phyloP scores from a whole-genome alignment of 2,329 filamentous ascomycete species.

The Alternaria solani region DNA sequence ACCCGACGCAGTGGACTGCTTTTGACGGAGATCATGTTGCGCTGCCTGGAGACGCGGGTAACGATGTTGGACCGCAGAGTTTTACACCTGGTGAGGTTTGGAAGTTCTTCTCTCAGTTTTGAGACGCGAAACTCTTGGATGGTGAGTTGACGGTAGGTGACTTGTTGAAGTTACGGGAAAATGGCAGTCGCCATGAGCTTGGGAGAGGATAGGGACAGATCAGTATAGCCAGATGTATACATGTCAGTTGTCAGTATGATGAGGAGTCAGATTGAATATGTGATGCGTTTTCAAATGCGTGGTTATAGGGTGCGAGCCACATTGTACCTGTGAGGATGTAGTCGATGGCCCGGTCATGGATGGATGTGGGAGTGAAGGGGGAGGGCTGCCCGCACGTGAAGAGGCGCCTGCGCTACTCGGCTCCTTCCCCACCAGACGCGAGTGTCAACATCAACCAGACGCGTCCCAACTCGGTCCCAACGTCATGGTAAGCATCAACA shows the following conservation, averaged over 20 bases:
- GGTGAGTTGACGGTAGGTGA: not conserved
- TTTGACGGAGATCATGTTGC: slow-evolving; percentile 30
- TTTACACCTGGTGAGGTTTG: slow-evolving; percentile 41
- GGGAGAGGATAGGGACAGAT: too few species aligned
- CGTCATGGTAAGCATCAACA: slow-evolving; percentile 39
- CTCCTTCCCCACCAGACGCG: slow-evolving; percentile 15
- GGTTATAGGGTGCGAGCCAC: too few species aligned
- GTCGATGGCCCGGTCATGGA: not conserved
- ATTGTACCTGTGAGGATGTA: too few species aligned
- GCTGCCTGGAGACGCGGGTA: slow-evolving; percentile 26
- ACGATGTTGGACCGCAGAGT: slow-evolving; percentile 17
- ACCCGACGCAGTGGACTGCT: slow-evolving; percentile 45
- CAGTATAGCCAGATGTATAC: not conserved
- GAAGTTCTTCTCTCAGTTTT: slow-evolving; percentile 46
- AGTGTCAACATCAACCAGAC: slow-evolving; percentile 19
- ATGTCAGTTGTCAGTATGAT: not conserved
- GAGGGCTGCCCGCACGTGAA: slow-evolving; percentile 9
- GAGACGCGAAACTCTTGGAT: not conserved
- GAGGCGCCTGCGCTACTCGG: slow-evolving; percentile 12
- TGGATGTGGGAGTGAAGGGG: not conserved
- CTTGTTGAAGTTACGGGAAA: not conserved
- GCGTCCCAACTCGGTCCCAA: slow-evolving; percentile 30
- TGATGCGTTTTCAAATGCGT: not conserved
- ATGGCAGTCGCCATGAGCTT: too few species aligned
- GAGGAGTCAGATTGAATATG: not conserved